phyloP scores from a whole-genome alignment of 345 rosid species.

The Lepidium sativum region DNA sequence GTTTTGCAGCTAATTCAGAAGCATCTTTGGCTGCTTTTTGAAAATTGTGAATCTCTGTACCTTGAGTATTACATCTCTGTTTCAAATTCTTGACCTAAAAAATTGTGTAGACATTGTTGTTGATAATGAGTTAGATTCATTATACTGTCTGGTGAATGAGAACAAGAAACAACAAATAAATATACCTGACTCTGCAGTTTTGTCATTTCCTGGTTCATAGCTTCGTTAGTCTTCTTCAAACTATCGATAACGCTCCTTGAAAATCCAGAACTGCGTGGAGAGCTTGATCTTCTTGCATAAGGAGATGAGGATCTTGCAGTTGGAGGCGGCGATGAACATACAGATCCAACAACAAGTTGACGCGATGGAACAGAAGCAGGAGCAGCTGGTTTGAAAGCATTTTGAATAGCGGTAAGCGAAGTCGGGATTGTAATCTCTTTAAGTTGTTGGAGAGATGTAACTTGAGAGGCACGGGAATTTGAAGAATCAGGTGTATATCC shows the following conservation, averaged over 20 bases:
- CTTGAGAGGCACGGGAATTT: conserved; percentile 60
- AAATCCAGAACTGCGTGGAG: conserved; percentile 61
- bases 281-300: conserved; percentile 59
- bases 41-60: conserved; percentile 44
- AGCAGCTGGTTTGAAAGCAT: conserved; percentile 44
- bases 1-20: conserved; percentile 35
- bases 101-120: not conserved
- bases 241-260: conserved; percentile 76
- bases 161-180: not conserved
- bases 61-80: conserved; percentile 56
- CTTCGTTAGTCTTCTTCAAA: conserved; percentile 79
- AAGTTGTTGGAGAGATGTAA: conserved; percentile 52
- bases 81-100: conserved; percentile 50
- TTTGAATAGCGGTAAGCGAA: conserved; percentile 56
- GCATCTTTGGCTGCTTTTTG: conserved; percentile 39
- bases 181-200: conserved; percentile 72
- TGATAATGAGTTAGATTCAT: not conserved
- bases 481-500: conserved; percentile 42
- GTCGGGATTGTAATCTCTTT: conserved; percentile 75
- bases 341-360: conserved; percentile 2
- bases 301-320: conserved; percentile 30
- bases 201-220: conserved; percentile 66
- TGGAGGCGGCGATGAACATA: conserved; percentile 24
- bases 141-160: not conserved
- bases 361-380: conserved; percentile 1